Evolutionary conservation across 192 early-diverging fungal genomes (phyloP), one percentile per base, ranked within the genome.

Genomic region (Linnemannia schmuckeri): DNA sequence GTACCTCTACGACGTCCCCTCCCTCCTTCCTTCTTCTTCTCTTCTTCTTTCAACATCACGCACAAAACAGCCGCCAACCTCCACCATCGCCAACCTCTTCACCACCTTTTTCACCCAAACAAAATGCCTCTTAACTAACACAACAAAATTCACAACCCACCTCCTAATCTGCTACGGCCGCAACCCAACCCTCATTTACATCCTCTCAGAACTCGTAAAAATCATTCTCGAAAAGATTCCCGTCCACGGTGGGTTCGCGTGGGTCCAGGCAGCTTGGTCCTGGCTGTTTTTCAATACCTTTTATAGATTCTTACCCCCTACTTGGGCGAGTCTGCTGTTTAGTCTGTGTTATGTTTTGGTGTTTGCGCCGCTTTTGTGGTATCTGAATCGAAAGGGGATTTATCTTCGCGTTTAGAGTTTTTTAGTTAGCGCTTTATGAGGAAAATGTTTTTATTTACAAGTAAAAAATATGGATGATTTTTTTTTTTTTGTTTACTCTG

Each of bases 161-260:
- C 5, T 89, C n/a, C 63, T 92, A 33, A 87, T 89, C 30, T 88
- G 77, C 27, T 82, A 90, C 38, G 92, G 92, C 9, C 83, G 90
- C 24, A 92, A 92, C 71, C 84, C 91, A 22, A 85, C 90, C 20
- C 27, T 89, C 6, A 80, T 92, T 49, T 93, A 91, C 71, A 79
- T 91, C 38, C 71, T 84, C 7, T 73, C 79, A 22, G 89, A 90
- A 61, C 8, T 87, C 35, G 41, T 89, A 2, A 84, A 80, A 38
- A 68, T 73, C n/a, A 40, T 85, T 12, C 46, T 85, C 20, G 74
- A 76, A 20, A 75, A 76, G 72, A 85, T 80, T 3, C 83, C 74
- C 2, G 74, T 38, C n/a, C 38, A n/a, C 0, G 55, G 75, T 12
- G 57, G 61, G 1, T 37, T 49, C 20, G 57, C 71, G 5, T 85